Conservation (phyloP, 2,329 filamentous ascomycete genomes). For the Fusarium poae region DNA sequence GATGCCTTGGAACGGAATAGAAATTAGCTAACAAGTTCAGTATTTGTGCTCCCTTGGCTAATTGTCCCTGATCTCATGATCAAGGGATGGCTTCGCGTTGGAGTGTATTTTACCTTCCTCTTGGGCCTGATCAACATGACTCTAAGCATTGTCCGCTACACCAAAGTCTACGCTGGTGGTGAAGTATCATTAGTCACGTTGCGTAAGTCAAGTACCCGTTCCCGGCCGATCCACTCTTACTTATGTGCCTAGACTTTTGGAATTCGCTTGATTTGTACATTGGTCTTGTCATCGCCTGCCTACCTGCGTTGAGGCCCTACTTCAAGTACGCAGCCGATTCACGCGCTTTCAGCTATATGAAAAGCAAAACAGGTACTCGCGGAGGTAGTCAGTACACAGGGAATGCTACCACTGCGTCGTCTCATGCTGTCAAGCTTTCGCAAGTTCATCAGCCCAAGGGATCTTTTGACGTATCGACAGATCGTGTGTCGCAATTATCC, state of each 20-base stretch:
- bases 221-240: accelerated
- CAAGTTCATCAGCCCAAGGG: background rate
- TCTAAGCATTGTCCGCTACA: conserved; percentile 16
- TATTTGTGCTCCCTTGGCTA: conserved; percentile 25
- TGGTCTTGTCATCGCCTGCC: conserved; percentile 26
- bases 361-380: conserved; percentile 1
- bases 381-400: background rate
- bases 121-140: conserved; percentile 31
- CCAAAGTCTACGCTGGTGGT: conserved; percentile 1
- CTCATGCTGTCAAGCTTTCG: background rate
- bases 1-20: accelerated
- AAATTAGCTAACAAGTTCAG: background rate
- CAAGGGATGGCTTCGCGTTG: conserved; percentile 9
- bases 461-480: background rate
- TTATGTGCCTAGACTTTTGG: conserved; percentile 14
- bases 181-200: background rate
- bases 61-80: conserved; percentile 29
- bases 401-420: background rate
- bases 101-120: conserved; percentile 27
- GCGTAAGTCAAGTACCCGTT: background rate
- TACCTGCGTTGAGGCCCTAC: conserved; percentile 28
- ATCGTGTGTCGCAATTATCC: background rate
- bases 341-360: conserved; percentile 24
- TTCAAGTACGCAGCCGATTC: conserved; percentile 34
- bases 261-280: conserved; percentile 20